Evolutionary conservation across 352 stramenopile species (phyloP), one percentile per base, ranked within the genome.

Genomic region (Phytopythium ostracodes): DNA sequence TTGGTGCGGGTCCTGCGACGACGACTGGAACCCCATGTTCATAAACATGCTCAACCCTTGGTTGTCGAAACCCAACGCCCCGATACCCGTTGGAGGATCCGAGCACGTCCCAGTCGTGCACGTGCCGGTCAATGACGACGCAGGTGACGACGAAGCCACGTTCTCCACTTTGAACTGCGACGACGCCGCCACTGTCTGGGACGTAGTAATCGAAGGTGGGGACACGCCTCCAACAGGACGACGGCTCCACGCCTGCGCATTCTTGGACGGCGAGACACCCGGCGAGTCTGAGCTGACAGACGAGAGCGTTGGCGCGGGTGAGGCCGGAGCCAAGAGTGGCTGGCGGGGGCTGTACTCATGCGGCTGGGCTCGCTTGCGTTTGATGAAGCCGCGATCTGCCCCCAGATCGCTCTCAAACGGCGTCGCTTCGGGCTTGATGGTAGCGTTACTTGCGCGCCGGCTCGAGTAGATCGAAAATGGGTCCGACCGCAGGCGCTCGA

Each of bases 381-480:
- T 92, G 3, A 77, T 53, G 17, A 72, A 55, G 43, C 79, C 72
- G 52, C 81, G 72, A 38, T 88, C 76, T 9, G 57, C 46, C 12
- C 42, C 59, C 29, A 70, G 61, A 1, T 83, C 62, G 36, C 83
- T 78, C 33, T 89, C 76, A 44, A 85, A 89, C 10, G 66, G 60
- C 50, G 89, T 80, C 0, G 68, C 56, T n/a, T 89, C 81, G 6
- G 74, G 64, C 55, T 88, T 87, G 22, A 84, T 66, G 0, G 62
- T 62, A 2, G 78, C 77, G 60, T 89, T 78, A 53, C 81, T 88
- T 33, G 84, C 84, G 65, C 84, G 74, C 35, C 84, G 77, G 50
- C 82, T 91, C 17, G 84, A 93, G 61, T 89, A 91, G 57, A 93
- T 91, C 6, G 81, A 87, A 38, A 93, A 93, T 1, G 72, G 68